Percentiles rank a stretch among this genome's conserved stretches.
These are phyloP conservation scores for Hibiscus syriacus DNA, from an alignment of 345 rosid genomes.

Conservation along the genomic window DNA sequence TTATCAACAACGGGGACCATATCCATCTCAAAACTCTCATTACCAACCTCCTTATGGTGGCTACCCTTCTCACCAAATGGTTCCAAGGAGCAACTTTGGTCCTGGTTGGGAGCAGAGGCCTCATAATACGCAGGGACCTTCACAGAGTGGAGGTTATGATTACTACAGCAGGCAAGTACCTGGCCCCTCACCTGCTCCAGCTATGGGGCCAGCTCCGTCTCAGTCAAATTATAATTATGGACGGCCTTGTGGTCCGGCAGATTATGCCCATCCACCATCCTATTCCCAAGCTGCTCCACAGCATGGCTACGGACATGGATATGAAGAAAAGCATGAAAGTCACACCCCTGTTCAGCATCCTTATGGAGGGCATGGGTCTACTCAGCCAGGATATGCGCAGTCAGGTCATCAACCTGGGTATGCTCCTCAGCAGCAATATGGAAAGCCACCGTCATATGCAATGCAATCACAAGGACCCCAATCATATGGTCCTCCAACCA, in stretches of 20 bases:
- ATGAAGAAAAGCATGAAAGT: too few species aligned
- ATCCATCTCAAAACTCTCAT: constrained; percentile 56
- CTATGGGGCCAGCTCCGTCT: constrained; percentile 40
- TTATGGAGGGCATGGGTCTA: constrained; percentile 48
- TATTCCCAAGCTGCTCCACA: too few species aligned
- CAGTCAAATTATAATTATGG: constrained; percentile 62
- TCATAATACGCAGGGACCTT: too few species aligned
- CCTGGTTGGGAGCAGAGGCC: too few species aligned
- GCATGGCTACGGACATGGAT: too few species aligned
- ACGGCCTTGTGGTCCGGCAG: constrained; percentile 53
- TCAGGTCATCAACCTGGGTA: constrained; percentile 46
- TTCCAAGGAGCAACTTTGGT: constrained; percentile 59
- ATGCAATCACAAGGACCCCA: constrained; percentile 48
- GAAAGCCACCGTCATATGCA: constrained; percentile 49
- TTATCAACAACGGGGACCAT: constrained; percentile 71
- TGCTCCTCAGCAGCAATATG: too few species aligned
- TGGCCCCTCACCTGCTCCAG: constrained; percentile 40
- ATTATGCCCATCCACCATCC: too few species aligned
- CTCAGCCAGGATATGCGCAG: constrained; percentile 55
- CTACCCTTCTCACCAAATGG: constrained; percentile 58
- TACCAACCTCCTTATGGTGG: constrained; percentile 51
- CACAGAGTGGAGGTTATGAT: too few species aligned
- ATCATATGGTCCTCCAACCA: constrained; percentile 52
- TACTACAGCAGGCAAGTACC: constrained; percentile 66
- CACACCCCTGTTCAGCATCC: constrained; percentile 45